A percentile compares a stretch with the other conserved stretches of the same genome.
These are phyloP conservation scores for Hypocreales sp. DNA, from an alignment of 2,329 filamentous ascomycete genomes.

Conservation along the genomic window DNA sequence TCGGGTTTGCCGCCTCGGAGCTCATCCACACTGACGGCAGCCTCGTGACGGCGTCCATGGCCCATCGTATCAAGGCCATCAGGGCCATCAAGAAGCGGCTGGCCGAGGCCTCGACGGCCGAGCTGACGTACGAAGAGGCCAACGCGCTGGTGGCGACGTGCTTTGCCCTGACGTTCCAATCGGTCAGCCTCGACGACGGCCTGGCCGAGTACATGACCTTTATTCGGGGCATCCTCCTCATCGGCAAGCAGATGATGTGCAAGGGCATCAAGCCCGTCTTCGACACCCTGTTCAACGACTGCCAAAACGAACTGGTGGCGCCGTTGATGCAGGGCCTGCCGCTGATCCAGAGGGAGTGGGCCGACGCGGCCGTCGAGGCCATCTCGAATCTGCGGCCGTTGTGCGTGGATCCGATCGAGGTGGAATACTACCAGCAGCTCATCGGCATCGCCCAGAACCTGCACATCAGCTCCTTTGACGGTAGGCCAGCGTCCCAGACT, in stretches of 20 bases:
- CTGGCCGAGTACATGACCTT: slow-evolving; percentile 47
- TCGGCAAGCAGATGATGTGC: slow-evolving; percentile 36
- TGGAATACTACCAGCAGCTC: slow-evolving; percentile 28
- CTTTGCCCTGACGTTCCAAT: slow-evolving; percentile 44
- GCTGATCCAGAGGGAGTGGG: slow-evolving; percentile 27
- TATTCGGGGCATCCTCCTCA: slow-evolving; percentile 38
- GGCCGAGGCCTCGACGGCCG: slow-evolving; percentile 21
- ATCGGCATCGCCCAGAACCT: slow-evolving; percentile 33
- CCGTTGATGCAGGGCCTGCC: slow-evolving; percentile 30
- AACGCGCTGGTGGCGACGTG: slow-evolving; percentile 45
- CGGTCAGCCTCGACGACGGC: slow-evolving; percentile 39
- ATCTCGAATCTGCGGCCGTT: slow-evolving; percentile 27
- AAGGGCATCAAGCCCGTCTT: slow-evolving; percentile 34
- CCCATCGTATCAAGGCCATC: slow-evolving; percentile 50
- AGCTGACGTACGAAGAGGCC: slow-evolving; percentile 32
- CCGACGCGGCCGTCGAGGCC: slow-evolving; percentile 27
- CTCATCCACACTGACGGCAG: slow-evolving; percentile 31
- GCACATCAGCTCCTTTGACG: slow-evolving; percentile 34
- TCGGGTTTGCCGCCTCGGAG: slow-evolving; percentile 52
- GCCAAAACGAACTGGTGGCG: slow-evolving; percentile 24
- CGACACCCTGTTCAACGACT: slow-evolving; percentile 25
- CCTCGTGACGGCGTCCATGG: slow-evolving; percentile 41
- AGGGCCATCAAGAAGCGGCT: slow-evolving; percentile 43
- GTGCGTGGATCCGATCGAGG: slow-evolving; percentile 25
- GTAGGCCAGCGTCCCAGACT: slow-evolving; percentile 20